Conservation (phyloP, 2,329 filamentous ascomycete genomes). For the Aspergillus sp. region DNA sequence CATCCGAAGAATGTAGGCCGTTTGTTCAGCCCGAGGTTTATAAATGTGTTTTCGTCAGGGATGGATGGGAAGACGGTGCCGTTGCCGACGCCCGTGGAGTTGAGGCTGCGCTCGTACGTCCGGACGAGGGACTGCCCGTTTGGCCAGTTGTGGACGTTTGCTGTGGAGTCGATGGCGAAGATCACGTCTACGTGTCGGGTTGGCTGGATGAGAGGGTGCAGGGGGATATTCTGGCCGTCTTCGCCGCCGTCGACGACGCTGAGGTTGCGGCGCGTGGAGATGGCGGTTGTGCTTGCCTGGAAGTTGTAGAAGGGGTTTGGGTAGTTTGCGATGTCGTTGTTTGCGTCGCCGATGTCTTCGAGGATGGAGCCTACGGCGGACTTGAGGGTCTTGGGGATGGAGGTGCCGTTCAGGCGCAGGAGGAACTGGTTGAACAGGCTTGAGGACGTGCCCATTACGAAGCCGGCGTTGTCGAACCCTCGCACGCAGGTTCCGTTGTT, state of each 20-base stretch:
- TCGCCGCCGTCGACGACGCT: conserved; percentile 77
- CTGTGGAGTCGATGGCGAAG: conserved; percentile 76
- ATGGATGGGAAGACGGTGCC: conserved; percentile 70
- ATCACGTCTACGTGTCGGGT: conserved; percentile 71
- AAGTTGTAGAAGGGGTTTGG: conserved; percentile 74
- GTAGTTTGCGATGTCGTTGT: conserved; percentile 72
- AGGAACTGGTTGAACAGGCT: conserved; percentile 81
- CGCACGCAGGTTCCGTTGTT: conserved; percentile 62
- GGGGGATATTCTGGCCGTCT: conserved; percentile 75
- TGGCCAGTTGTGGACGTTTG: conserved; percentile 72
- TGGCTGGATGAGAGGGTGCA: conserved; percentile 75
- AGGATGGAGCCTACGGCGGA: conserved; percentile 56
- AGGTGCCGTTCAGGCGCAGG: conserved; percentile 59
- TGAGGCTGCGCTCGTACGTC: conserved; percentile 67
- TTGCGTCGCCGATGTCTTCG: conserved; percentile 52
- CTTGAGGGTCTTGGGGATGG: conserved; percentile 53
- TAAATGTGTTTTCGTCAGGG: conserved; percentile 73
- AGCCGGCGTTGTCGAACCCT: conserved; percentile 82
- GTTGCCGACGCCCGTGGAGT: conserved; percentile 58
- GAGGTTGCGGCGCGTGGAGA: conserved; percentile 52
- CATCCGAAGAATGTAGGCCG: conserved; percentile 81
- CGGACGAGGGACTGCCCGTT: conserved; percentile 74
- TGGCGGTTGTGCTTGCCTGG: conserved; percentile 57
- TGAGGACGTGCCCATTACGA: conserved; percentile 80
- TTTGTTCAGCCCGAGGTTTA: conserved; percentile 73